Conservation (phyloP, 768 basidiomycete species). For the Macrocybe gigantea region DNA sequence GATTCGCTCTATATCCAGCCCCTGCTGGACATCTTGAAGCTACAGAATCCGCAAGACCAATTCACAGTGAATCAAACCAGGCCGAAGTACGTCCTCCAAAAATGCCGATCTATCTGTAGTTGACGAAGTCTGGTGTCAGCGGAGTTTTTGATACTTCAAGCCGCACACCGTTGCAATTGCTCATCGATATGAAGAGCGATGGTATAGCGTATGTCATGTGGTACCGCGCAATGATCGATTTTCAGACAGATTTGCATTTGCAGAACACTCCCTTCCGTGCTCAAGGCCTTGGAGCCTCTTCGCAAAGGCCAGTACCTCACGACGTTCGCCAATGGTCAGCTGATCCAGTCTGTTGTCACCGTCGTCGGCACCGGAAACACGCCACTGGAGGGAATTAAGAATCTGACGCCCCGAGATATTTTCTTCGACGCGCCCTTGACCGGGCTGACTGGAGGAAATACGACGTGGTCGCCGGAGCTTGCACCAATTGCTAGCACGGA, state of each 20-base stretch:
- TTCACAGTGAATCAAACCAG: constrained; percentile 34
- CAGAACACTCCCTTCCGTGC: constrained; percentile 36
- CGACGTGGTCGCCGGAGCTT: constrained; percentile 33
- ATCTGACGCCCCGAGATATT: constrained; percentile 37
- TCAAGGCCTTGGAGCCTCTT: constrained; percentile 39
- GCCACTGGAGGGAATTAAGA: constrained; percentile 38
- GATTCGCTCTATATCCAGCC: constrained; percentile 44
- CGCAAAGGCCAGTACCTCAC: constrained; percentile 39
- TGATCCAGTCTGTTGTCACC: constrained; percentile 30
- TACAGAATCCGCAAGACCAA: constrained; percentile 33
- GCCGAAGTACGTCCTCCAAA: constrained; percentile 28
- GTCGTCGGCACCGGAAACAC: constrained; percentile 50
- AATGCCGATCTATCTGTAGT: neutral
- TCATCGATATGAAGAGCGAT: constrained; percentile 49
- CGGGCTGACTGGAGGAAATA: constrained; percentile 27
- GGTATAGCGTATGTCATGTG: constrained; percentile 30
- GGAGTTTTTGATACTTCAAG: constrained; percentile 46
- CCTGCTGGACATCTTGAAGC: constrained; percentile 31
- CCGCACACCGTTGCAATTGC: constrained; percentile 35
- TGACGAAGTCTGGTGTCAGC: constrained; percentile 17
- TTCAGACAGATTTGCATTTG: neutral
- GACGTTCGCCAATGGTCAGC: constrained; percentile 34
- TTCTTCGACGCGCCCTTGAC: constrained; percentile 49
- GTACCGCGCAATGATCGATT: neutral
- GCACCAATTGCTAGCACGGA: constrained; percentile 48